These are phyloP conservation scores for Brassica hybrid DNA, from an alignment of 441 rosid genomes.

Conservation along the genomic window DNA sequence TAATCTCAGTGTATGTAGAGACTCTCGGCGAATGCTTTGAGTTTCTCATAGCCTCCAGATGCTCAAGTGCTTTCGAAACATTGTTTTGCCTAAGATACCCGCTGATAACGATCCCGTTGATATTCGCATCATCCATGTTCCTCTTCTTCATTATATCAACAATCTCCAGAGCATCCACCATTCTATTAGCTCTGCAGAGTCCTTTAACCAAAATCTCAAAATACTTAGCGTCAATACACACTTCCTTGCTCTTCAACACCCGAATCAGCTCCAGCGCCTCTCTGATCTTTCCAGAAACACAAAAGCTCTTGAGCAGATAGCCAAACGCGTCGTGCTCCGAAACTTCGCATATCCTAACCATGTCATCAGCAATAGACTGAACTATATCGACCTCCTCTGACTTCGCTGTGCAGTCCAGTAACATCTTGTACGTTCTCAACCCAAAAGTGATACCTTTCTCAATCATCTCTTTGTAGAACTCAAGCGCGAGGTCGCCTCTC, in stretches of 20 bases:
- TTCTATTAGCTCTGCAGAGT: constrained; percentile 66
- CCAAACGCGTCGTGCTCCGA: constrained; percentile 58
- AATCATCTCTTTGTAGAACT: constrained; percentile 69
- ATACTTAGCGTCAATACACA: constrained; percentile 51
- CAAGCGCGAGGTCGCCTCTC: constrained; percentile 68
- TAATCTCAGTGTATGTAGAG: constrained; percentile 69
- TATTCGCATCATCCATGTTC: constrained; percentile 52
- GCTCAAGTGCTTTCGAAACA: constrained; percentile 60
- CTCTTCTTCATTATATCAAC: constrained; percentile 70
- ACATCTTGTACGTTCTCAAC: constrained; percentile 55
- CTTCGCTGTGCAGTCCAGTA: constrained; percentile 57
- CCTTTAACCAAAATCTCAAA: constrained; percentile 77
- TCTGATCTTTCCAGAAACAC: constrained; percentile 67
- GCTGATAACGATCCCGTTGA: constrained; percentile 58
- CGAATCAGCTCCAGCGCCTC: constrained; percentile 74
- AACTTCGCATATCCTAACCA: constrained; percentile 55
- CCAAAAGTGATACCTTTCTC: constrained; percentile 56
- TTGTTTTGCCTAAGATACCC: constrained; percentile 69
- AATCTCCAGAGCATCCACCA: constrained; percentile 76
- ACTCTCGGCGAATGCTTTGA: constrained; percentile 52
- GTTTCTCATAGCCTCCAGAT: constrained; percentile 59
- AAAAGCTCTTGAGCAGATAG: constrained; percentile 66
- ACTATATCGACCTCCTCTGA: constrained; percentile 56
- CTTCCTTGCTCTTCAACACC: constrained; percentile 58
- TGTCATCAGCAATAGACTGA: constrained; percentile 61